Evolutionary conservation across 108 stramenopile species (phyloP).

Genomic region (Cyclostephanos invisitatus): DNA sequence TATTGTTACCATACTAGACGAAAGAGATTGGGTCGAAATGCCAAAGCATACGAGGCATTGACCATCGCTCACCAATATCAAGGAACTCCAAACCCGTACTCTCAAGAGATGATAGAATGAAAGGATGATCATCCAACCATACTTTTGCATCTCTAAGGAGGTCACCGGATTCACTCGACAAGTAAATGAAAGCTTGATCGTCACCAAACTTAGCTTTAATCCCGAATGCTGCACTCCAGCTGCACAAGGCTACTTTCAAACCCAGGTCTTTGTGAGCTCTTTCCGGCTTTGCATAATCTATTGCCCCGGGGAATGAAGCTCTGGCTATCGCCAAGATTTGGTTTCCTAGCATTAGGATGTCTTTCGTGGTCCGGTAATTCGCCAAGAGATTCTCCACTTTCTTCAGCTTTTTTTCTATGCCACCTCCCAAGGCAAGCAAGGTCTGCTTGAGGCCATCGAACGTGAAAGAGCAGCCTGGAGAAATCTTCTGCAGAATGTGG

Average conservation of each 20-base stretch:
- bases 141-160: constrained; percentile 5
- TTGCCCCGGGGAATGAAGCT: constrained; percentile 17
- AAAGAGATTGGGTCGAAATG: too few relatives aligned
- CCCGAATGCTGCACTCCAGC: constrained; percentile 14
- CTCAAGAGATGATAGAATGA: constrained; percentile 35
- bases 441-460: constrained; percentile 43
- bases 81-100: constrained; percentile 45
- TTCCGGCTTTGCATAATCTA: constrained; percentile 13
- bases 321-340: constrained; percentile 13
- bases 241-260: constrained; percentile 25
- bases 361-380: constrained; percentile 44
- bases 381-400: neutral
- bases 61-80: constrained; percentile 27
- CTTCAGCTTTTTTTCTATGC: constrained; percentile 22
- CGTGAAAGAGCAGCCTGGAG: constrained; percentile 44
- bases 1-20: too few relatives aligned
- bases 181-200: constrained; percentile 36
- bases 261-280: constrained; percentile 37
- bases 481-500: constrained; percentile 18
- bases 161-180: constrained; percentile 4
- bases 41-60: too few relatives aligned
- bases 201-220: constrained; percentile 23
- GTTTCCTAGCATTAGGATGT: constrained; percentile 32
- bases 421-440: constrained; percentile 17
- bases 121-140: constrained; percentile 40